Conservation (phyloP, 441 rosid species). For the Viola pubescens region DNA sequence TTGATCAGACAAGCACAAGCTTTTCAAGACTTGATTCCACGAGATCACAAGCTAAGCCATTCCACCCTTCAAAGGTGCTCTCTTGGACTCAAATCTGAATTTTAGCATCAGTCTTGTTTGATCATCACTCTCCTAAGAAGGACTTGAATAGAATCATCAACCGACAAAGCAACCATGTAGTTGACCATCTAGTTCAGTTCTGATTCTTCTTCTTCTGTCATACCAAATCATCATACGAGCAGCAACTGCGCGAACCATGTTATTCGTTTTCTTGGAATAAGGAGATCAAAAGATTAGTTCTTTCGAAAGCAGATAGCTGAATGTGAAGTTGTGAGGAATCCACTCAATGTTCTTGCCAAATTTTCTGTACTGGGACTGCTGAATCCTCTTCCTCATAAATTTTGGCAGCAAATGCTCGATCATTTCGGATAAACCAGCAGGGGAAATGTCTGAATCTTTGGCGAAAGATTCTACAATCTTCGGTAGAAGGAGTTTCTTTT, state of each 20-base stretch:
- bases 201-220: slow-evolving; percentile 42
- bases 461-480: slow-evolving; percentile 59
- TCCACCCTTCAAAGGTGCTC: too few species aligned
- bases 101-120: slow-evolving; percentile 17
- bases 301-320: slow-evolving; percentile 52
- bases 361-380: slow-evolving; percentile 31
- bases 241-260: background rate
- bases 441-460: slow-evolving; percentile 48
- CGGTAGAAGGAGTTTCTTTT: slow-evolving; percentile 60
- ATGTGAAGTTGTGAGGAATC: slow-evolving; percentile 64
- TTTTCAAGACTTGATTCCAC: background rate
- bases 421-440: slow-evolving; percentile 41
- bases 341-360: slow-evolving; percentile 52
- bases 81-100: background rate
- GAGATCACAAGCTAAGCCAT: too few species aligned
- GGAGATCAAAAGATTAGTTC: slow-evolving; percentile 29
- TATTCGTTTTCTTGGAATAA: background rate
- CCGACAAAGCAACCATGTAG: background rate
- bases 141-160: background rate
- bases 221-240: slow-evolving; percentile 16
- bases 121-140: slow-evolving; percentile 23
- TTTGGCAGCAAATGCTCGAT: slow-evolving; percentile 37
- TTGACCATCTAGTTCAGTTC: background rate
- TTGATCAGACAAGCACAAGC: slow-evolving; percentile 16
- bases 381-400: slow-evolving; percentile 37